Base-by-base conservation (phyloP, 1,284 basidiomycete species). In the Cutaneotrichosporon cutaneum region DNA sequence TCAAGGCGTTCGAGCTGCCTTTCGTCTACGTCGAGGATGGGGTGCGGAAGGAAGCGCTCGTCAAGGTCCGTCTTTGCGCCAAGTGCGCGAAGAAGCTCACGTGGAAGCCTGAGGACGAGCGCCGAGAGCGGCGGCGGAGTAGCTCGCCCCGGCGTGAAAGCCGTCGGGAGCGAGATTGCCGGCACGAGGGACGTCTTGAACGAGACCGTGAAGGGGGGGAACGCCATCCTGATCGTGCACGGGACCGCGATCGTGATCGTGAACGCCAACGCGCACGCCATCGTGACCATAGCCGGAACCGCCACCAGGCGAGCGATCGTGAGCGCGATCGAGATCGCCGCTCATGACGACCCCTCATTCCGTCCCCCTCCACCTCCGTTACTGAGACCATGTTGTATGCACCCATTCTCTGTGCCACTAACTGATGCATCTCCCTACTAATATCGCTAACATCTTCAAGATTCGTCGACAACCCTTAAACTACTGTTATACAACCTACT, bases 11-110 rank as follows among this genome's bases (percentile, higher is more conserved):
- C 48, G 92, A 95, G 75, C 82, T 95, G 7, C 92, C 92, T 0
- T 97, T 97, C 70, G 85, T 85, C 2, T 96, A 97, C 75, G 80
- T 84, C 27, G 94, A 97, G 72, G 84, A 85, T 7, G 90, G 88
- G 0, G 82, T 86, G 69, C 78, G 73, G 58, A 94, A 91, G 77
- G 85, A 85, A 54, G 90, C 91, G 0, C 80, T 95, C 11, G 94
- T 96, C 53, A 96, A 97, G 74, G 86, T 94, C 1, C 90, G 90
- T 0, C 77, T 96, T 24, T 97, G 93, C 72, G 75, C 81, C 22
- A 84, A 81, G 69, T 96, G 94, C 72, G 79, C 85, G 54, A 85
- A 84, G 72, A 96, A 94, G 82, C 79, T 97, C 68, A 87, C 88
- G 83, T 93, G 88, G 87, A 93, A 91, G 75, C 82, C 88, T 63